A percentile compares a stretch with the other conserved stretches of the same genome.
Conservation (phyloP, 148 eudicot genomes). For the Camellia sinensis region DNA sequence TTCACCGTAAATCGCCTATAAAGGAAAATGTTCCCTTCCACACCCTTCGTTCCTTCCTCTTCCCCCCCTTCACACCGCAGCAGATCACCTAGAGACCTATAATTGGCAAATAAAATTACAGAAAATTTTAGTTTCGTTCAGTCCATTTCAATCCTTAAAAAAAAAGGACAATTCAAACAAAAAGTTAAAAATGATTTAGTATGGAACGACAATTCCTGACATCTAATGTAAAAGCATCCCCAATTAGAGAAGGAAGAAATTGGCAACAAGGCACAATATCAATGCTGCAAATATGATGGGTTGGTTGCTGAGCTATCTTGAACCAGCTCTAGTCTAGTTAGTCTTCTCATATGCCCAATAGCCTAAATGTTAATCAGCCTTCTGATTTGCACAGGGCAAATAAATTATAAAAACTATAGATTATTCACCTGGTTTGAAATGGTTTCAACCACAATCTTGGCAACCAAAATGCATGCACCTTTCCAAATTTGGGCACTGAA, state of each 20-base stretch:
- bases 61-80: too few species aligned
- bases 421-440: slow-evolving; percentile 65
- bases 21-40: slow-evolving; percentile 43
- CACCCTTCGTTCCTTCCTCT: too few species aligned
- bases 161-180: too few species aligned
- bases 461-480: slow-evolving; percentile 80
- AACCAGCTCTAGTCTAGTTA: not conserved
- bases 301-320: not conserved
- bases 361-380: not conserved
- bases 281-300: not conserved
- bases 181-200: too few species aligned
- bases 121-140: slow-evolving; percentile 7
- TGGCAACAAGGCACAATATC: too few species aligned
- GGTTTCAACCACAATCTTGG: slow-evolving; percentile 37
- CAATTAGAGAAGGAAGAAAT: too few species aligned
- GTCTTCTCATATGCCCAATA: not conserved
- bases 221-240: too few species aligned
- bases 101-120: slow-evolving; percentile 6
- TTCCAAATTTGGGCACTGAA: slow-evolving; percentile 78
- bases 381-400: not conserved
- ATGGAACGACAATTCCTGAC: not conserved
- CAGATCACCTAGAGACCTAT: slow-evolving; percentile 46
- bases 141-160: not conserved
- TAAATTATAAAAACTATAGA: not conserved
- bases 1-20: slow-evolving; percentile 70